Percentiles rank a stretch among this genome's conserved stretches.
These are phyloP conservation scores for Psilocybe cyanescens DNA, from an alignment of 768 basidiomycete genomes.

Conservation along the genomic window DNA sequence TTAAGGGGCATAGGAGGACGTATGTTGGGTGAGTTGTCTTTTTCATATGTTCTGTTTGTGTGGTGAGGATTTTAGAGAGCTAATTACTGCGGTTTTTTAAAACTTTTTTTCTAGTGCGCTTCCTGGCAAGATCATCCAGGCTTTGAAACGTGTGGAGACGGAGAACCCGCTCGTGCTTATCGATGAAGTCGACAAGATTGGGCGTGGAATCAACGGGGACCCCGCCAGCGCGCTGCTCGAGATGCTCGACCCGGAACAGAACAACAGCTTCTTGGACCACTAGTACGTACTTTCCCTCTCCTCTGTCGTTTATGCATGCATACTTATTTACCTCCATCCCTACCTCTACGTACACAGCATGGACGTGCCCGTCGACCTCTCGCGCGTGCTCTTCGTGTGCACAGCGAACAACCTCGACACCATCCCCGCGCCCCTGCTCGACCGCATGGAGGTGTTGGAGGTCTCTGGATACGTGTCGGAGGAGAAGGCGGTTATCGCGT, in stretches of 20 bases:
- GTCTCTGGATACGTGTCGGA: conserved; percentile 94
- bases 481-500: conserved; percentile 89
- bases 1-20: conserved; percentile 97
- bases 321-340: background rate
- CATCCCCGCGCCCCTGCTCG: conserved; percentile 90
- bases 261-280: conserved; percentile 92
- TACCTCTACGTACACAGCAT: conserved; percentile 53
- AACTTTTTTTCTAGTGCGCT: conserved; percentile 58
- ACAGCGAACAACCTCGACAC: conserved; percentile 95
- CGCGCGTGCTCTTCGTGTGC: conserved; percentile 96
- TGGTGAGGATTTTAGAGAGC: too few species aligned
- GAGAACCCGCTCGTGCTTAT: conserved; percentile 95
- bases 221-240: conserved; percentile 90
- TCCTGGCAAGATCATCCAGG: conserved; percentile 95
- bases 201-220: conserved; percentile 89
- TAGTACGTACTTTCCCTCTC: conserved; percentile 65
- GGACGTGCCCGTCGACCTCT: conserved; percentile 96
- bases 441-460: conserved; percentile 96
- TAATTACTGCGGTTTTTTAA: background rate
- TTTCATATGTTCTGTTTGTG: background rate
- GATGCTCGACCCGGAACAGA: conserved; percentile 96
- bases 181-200: conserved; percentile 97
- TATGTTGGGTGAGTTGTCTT: conserved; percentile 76
- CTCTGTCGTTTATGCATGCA: too few species aligned
- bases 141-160: conserved; percentile 89